These are phyloP conservation scores for Wallacemonas collosoma DNA, from an alignment of 208 protist species.

Conservation along the genomic window DNA sequence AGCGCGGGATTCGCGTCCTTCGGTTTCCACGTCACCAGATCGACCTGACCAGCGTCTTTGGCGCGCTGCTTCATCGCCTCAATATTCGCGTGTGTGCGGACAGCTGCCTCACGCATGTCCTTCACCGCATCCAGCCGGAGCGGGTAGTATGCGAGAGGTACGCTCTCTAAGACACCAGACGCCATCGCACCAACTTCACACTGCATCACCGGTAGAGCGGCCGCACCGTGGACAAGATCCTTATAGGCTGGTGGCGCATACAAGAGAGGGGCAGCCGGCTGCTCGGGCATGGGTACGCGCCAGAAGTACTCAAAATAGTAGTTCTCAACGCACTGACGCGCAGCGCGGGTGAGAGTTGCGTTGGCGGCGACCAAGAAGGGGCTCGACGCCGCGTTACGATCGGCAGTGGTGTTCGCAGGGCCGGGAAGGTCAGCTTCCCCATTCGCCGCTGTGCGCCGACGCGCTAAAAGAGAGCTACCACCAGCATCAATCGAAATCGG, in stretches of 20 bases:
- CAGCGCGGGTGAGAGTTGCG: slow-evolving; percentile 35
- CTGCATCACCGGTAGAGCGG: slow-evolving; percentile 69
- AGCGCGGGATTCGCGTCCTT: slow-evolving; percentile 25
- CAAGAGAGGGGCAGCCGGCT: slow-evolving; percentile 56
- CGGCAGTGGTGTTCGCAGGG: background rate
- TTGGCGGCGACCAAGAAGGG: slow-evolving; percentile 6
- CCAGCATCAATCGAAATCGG: slow-evolving; percentile 69
- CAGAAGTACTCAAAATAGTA: slow-evolving; percentile 77
- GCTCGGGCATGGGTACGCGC: slow-evolving; percentile 57
- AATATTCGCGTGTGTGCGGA: slow-evolving; percentile 28
- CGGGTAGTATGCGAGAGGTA: slow-evolving; percentile 72
- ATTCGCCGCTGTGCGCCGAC: slow-evolving; percentile 17
- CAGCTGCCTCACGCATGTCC: slow-evolving; percentile 29
- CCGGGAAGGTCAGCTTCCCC: slow-evolving; percentile 4
- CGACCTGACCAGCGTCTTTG: slow-evolving; percentile 29
- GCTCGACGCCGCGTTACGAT: slow-evolving; percentile 9
- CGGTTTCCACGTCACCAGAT: slow-evolving; percentile 30
- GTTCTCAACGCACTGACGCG: slow-evolving; percentile 57
- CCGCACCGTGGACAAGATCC: slow-evolving; percentile 39
- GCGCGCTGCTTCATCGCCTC: slow-evolving; percentile 32
- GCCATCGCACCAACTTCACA: slow-evolving; percentile 82
- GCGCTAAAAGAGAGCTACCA: slow-evolving; percentile 3
- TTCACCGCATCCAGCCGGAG: slow-evolving; percentile 43
- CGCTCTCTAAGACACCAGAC: slow-evolving; percentile 58
- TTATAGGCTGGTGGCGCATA: slow-evolving; percentile 62